Evolutionary conservation across 352 stramenopile species (phyloP).

Genomic region (Blastocystis sp.): DNA sequence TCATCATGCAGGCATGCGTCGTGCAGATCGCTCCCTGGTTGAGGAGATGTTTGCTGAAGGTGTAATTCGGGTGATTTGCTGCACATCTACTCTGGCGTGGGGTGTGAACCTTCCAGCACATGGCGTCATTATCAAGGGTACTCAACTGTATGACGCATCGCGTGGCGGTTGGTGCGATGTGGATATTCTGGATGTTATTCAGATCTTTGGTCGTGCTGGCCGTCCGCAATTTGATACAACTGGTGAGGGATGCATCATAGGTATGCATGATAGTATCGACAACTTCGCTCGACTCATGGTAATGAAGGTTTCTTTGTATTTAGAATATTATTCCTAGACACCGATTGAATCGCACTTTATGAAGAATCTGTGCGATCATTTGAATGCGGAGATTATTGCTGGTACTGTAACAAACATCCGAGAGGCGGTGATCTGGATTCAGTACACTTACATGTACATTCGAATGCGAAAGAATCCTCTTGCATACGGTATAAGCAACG

Average conservation of each 20-base stretch:
- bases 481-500: slow-evolving; percentile 88
- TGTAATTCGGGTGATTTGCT: slow-evolving; percentile 91
- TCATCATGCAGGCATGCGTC: slow-evolving; percentile 93
- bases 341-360: slow-evolving; percentile 96
- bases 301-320: slow-evolving; percentile 20
- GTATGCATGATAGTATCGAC: slow-evolving; percentile 82
- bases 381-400: slow-evolving; percentile 98
- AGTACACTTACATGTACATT: slow-evolving; percentile 97
- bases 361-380: slow-evolving; percentile 93
- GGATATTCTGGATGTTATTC: slow-evolving; percentile 98
- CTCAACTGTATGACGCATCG: slow-evolving; percentile 96
- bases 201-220: slow-evolving; percentile 97
- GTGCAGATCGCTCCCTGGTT: slow-evolving; percentile 83
- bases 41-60: slow-evolving; percentile 94
- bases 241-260: slow-evolving; percentile 96
- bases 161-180: slow-evolving; percentile 93
- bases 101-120: slow-evolving; percentile 96
- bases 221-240: slow-evolving; percentile 97
- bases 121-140: slow-evolving; percentile 98
- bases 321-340: slow-evolving; percentile 70
- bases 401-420: slow-evolving; percentile 93
- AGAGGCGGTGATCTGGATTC: slow-evolving; percentile 90
- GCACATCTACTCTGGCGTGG: slow-evolving; percentile 97
- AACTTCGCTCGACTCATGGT: slow-evolving; percentile 53
- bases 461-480: slow-evolving; percentile 95